These are phyloP conservation scores for Epichloe glyceriae DNA, from an alignment of 2,329 filamentous ascomycete genomes.

Conservation along the genomic window DNA sequence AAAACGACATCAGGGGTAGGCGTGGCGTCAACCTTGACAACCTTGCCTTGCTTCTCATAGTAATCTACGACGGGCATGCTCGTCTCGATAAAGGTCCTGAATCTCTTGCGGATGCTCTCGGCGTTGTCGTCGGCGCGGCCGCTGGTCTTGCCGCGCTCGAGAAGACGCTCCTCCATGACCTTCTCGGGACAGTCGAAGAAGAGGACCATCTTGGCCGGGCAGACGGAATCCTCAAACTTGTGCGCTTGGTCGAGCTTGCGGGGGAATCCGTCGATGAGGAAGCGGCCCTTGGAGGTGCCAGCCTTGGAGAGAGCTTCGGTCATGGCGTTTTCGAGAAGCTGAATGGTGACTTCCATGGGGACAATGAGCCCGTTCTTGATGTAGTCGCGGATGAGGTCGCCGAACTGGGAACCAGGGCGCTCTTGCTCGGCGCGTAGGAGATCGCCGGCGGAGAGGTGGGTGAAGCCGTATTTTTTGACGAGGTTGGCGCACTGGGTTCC, in stretches of 20 bases:
- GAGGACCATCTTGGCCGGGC: conserved; percentile 69
- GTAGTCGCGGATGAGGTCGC: conserved; percentile 81
- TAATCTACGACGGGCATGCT: conserved; percentile 94
- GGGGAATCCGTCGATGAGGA: conserved; percentile 75
- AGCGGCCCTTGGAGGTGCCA: conserved; percentile 46
- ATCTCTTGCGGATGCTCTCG: conserved; percentile 92
- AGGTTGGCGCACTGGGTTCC: conserved; percentile 90
- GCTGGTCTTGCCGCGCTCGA: conserved; percentile 86
- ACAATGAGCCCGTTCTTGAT: conserved; percentile 94
- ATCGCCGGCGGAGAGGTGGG: conserved; percentile 86
- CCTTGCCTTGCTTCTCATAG: conserved; percentile 62
- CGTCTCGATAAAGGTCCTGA: conserved; percentile 85
- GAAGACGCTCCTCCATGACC: conserved; percentile 70
- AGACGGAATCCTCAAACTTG: conserved; percentile 85
- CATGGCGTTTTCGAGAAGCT: conserved; percentile 91
- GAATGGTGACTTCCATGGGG: conserved; percentile 96
- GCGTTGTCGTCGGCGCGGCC: conserved; percentile 87
- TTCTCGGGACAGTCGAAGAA: conserved; percentile 91
- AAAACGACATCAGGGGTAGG: conserved; percentile 51
- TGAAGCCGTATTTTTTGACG: conserved; percentile 79
- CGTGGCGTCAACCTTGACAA: conserved; percentile 68
- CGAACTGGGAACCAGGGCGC: conserved; percentile 74
- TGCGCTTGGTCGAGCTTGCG: conserved; percentile 94
- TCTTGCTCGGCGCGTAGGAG: conserved; percentile 88
- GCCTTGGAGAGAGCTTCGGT: conserved; percentile 46